Conservation (phyloP, 371 early-diverging fungal species). For the Enterocytospora artemiae region DNA sequence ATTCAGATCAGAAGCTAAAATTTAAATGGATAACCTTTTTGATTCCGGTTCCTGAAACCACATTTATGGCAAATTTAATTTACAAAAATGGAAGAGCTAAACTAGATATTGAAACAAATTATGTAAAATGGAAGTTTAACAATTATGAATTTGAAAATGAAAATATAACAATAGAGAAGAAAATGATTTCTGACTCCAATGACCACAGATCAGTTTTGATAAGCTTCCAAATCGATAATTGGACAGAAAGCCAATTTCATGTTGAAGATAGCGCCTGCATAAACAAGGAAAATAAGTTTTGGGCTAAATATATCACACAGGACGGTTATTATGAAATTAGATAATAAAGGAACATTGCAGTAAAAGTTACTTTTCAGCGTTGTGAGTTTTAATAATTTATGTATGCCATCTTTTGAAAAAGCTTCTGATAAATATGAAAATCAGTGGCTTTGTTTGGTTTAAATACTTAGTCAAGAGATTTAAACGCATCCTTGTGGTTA, state of each 20-base stretch:
- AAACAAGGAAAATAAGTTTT: not conserved
- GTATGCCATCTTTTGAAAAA: too few species aligned
- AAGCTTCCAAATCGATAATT: not conserved
- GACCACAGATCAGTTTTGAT: not conserved
- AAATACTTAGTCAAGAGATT: too few species aligned
- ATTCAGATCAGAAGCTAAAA: not conserved
- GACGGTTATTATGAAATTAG: constrained; percentile 3
- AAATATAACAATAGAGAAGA: not conserved
- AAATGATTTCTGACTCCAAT: not conserved
- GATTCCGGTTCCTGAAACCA: not conserved
- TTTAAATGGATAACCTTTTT: not conserved
- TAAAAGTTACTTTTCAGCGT: too few species aligned
- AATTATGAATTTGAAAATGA: not conserved
- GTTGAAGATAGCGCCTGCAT: not conserved
- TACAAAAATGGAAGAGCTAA: not conserved
- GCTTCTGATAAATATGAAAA: too few species aligned
- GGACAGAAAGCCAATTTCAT: not conserved
- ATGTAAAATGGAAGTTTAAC: not conserved
- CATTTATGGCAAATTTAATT: not conserved
- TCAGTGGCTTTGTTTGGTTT: too few species aligned
- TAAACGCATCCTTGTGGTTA: too few species aligned
- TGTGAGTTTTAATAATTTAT: too few species aligned
- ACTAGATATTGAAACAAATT: not conserved
- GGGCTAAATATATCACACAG: constrained; percentile 7
- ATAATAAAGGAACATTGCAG: not conserved